A percentile compares a stretch with the other conserved stretches of the same genome.
Conservation (phyloP, 139 green algal genomes). For the Penium margaritaceum region DNA sequence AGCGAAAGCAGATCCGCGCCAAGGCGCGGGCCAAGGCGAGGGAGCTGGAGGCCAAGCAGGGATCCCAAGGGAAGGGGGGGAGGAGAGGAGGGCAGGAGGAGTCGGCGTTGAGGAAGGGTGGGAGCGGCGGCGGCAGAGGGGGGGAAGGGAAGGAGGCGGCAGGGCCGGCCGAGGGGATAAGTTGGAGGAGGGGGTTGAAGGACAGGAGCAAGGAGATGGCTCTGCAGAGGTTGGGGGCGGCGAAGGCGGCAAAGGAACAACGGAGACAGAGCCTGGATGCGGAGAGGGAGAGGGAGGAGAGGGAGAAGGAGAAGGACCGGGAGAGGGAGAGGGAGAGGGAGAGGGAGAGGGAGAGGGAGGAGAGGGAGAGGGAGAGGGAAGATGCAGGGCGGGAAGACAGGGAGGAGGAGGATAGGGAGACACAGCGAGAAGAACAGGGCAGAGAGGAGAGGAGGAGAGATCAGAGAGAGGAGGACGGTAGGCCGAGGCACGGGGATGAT, state of each 20-base stretch:
- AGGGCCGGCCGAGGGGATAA: neutral
- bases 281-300: neutral
- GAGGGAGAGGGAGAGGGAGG: neutral
- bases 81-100: too few species aligned
- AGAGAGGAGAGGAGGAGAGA: too few species aligned
- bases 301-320: neutral
- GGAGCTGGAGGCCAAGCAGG: neutral
- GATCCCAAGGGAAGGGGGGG: too few species aligned
- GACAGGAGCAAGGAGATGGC: slow-evolving; percentile 6
- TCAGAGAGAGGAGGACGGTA: too few species aligned
- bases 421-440: too few species aligned
- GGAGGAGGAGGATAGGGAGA: too few species aligned
- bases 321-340: neutral
- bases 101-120: neutral
- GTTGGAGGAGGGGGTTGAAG: neutral
- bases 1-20: neutral
- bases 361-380: too few species aligned
- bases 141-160: neutral
- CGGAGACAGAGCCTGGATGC: slow-evolving; percentile 10
- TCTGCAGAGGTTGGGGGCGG: slow-evolving; percentile 14
- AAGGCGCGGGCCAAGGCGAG: slow-evolving; percentile 9
- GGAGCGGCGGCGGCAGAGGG: neutral
- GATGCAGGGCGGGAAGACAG: too few species aligned
- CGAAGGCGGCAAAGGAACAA: slow-evolving; percentile 30
- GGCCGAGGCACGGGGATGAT: too few species aligned